phyloP scores from a whole-genome alignment of 768 basidiomycete species.

The Dioszegia aurantiaca region DNA sequence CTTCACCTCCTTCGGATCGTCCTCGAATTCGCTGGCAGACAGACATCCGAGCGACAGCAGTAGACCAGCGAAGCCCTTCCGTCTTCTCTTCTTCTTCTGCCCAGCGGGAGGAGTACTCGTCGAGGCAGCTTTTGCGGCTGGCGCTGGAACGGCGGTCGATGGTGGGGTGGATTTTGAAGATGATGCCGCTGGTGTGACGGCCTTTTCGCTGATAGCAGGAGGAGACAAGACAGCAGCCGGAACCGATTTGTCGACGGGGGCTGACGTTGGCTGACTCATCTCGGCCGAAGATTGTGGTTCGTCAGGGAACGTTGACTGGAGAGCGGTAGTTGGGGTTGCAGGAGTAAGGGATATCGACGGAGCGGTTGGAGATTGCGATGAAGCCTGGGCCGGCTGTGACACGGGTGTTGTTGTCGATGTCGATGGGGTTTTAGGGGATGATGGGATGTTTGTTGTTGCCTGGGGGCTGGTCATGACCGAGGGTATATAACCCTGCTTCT shows the following conservation, averaged over 20 bases:
- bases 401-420: neutral
- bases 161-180: constrained; percentile 13
- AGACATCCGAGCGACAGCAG: constrained; percentile 44
- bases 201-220: neutral
- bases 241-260: neutral
- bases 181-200: constrained; percentile 1
- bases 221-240: neutral
- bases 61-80: constrained; percentile 37
- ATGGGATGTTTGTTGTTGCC: neutral
- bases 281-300: neutral
- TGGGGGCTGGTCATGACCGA: neutral
- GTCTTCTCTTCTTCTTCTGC: constrained; percentile 42
- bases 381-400: neutral
- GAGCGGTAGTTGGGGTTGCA: neutral
- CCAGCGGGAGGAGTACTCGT: constrained; percentile 11
- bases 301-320: neutral
- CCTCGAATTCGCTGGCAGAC: constrained; percentile 44
- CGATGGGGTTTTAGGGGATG: neutral
- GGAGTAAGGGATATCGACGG: constrained; percentile 6
- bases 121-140: constrained; percentile 14
- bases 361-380: neutral
- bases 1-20: constrained; percentile 20
- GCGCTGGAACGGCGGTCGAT: constrained; percentile 5
- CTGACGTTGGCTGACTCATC: neutral
- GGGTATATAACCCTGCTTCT: neutral